Base-by-base conservation (phyloP, 2,329 filamentous ascomycete species). In the Emergomyces orientalis region DNA sequence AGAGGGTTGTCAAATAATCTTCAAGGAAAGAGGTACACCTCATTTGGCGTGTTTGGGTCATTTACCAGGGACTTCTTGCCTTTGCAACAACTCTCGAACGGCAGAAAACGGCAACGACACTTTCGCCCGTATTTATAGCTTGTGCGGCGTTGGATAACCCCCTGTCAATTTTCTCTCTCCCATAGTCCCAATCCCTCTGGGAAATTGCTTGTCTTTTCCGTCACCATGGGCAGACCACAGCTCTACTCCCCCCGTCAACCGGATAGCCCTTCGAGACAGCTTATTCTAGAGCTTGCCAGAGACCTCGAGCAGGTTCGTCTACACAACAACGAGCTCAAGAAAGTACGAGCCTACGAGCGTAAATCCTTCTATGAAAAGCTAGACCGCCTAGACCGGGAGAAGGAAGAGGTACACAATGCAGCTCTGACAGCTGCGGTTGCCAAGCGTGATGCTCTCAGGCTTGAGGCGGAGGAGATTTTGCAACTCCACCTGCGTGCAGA, bases 361-460 rank as follows among this genome's bases (percentile, higher is more conserved):
- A 72, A 73, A 47, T 67, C 72, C 9, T 83, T 84, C 64, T 79
- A 85, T 51, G 81, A 85, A 27, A 81, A 79, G 30, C 82, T 90
- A 34, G 86, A 91, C 63, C 78, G 79, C 49, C 82, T 85, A 60
- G 80, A 84, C 39, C 81, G 83, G 43, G 86, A 89, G 66, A 83
- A 82, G 41, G 86, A 87, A 70, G 78, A 82, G 59, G 80, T 79
- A 62, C 87, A 90, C 71, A 81, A 82, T 63, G 82, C 86, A 67
- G 87, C 88, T 17, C 81, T 93, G 19, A 83, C 83, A 55, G 82
- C 83, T 56, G 87, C 87, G 3, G 84, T 84, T 58, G 79, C 80
- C 17, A 83, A 88, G 69, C 89, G 91, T 72, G 83, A 88, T 45
- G 81, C 83, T 34, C 82, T 93, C 13, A 81, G 80, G 55, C 75